Base-by-base conservation (phyloP, 2,329 filamentous ascomycete species). In the Xylaria sp. region DNA sequence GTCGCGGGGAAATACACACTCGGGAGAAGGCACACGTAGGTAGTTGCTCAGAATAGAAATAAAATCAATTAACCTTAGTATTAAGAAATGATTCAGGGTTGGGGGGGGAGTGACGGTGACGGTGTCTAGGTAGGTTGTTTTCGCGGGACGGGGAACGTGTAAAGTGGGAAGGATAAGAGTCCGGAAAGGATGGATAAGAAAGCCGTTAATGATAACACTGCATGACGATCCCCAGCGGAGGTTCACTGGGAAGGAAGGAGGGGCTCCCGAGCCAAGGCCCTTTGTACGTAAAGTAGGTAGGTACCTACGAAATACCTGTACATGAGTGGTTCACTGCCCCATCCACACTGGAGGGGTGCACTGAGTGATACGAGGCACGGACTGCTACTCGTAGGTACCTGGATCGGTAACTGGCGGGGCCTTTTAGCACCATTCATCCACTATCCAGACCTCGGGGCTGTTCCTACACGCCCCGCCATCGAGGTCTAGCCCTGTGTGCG, bases 81-180 rank as follows among this genome's bases (percentile, higher is more conserved):
- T 59, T 59, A 52, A 59, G 54, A 39, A 59, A 53, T 53, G 56
- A 49, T 55, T 13, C 9, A 42, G 8, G 37, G 55, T 34, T 60
- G 49, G 60, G 23, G 23, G 23, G 23, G 23, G 23, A 30, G 23
- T 30, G 23, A 30, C 23, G 23, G 23, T 30, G 23, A 30, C 23
- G 23, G 23, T 30, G 23, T 30, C 23, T 30, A 30, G 23, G 23
- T 30, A 30, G 23, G 23, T 30, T 30, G 23, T 4, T 30, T 30
- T 30, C 23, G 23, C 23, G 23, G 23, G 23, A 30, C 23, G 23
- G 23, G 23, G 23, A 30, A 30, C 23, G 23, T 30, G 23, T 30
- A 30, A 30, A 30, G 23, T 30, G 23, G 23, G 23, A 30, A 42
- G 37, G 37, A 42, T 42, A 42, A 42, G 37, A 34, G 9, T 18